Percentiles rank a stretch among this genome's conserved stretches.
Evolutionary conservation across 306 rosid species (phyloP).

Genomic region (Lithocarpus polystachyus): DNA sequence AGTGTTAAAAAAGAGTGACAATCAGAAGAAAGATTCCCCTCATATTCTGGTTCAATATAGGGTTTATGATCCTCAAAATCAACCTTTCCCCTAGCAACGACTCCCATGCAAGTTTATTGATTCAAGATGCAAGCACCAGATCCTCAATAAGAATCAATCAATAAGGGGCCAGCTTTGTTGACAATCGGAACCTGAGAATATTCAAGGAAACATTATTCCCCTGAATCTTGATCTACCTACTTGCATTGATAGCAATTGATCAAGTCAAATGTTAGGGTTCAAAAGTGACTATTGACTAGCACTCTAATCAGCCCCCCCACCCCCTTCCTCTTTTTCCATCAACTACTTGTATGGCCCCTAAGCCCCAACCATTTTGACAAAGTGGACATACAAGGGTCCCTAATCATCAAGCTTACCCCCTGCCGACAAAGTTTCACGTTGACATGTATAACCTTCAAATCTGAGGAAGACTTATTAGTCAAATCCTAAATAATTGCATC

Average conservation of each 20-base stretch:
- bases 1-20: neutral
- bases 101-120: neutral
- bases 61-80: neutral
- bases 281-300: neutral
- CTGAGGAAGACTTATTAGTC: neutral
- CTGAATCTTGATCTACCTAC: too few species aligned
- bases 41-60: neutral
- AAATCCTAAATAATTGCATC: constrained; percentile 8
- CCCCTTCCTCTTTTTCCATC: neutral
- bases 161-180: too few species aligned
- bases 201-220: too few species aligned
- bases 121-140: too few species aligned
- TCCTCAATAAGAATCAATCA: too few species aligned
- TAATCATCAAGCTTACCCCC: neutral
- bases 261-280: too few species aligned
- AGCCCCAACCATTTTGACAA: neutral
- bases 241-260: too few species aligned
- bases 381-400: neutral
- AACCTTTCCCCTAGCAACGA: neutral
- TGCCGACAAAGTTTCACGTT: constrained; percentile 13
- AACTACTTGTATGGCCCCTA: neutral
- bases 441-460: constrained; percentile 9
- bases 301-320: neutral
- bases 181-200: too few species aligned
- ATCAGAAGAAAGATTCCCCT: neutral